Percentiles rank a stretch among this genome's conserved stretches.
These are phyloP conservation scores for Silene conica DNA, from an alignment of 148 eudicot species.

Conservation along the genomic window DNA sequence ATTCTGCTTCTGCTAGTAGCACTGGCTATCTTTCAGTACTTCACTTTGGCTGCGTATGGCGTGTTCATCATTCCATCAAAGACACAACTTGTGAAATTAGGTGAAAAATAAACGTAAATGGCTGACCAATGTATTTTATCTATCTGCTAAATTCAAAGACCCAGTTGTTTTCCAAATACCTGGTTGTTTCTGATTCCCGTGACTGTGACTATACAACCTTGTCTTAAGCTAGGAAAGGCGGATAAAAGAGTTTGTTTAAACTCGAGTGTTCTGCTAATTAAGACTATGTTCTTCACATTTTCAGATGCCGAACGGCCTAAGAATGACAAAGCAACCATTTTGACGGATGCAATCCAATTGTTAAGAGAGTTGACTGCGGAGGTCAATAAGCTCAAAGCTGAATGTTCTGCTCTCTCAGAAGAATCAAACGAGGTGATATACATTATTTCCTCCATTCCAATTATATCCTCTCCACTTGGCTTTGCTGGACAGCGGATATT, in stretches of 20 bases:
- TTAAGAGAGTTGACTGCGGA: slow-evolving; percentile 56
- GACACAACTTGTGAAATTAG: too few species aligned
- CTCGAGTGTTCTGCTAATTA: not conserved
- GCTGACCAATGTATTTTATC: not conserved
- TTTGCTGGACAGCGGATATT: not conserved
- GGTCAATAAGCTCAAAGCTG: slow-evolving; percentile 53
- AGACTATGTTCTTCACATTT: not conserved
- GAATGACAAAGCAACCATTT: slow-evolving; percentile 57
- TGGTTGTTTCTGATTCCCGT: not conserved
- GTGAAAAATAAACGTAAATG: too few species aligned
- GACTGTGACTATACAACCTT: not conserved
- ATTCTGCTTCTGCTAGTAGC: not conserved
- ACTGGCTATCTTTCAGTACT: too few species aligned
- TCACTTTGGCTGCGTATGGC: too few species aligned
- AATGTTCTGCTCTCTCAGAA: slow-evolving; percentile 46
- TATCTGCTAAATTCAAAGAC: not conserved
- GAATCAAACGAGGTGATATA: slow-evolving; percentile 57
- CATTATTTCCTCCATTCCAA: not conserved
- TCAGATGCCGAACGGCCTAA: slow-evolving; percentile 67
- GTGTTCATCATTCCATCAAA: too few species aligned
- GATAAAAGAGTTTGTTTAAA: not conserved
- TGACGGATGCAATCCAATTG: slow-evolving; percentile 55
- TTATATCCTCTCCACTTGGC: not conserved
- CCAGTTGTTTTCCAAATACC: too few species aligned
- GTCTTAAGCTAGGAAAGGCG: not conserved